Conservation (phyloP, 2,329 filamentous ascomycete species). For the Colletotrichum falcatum region DNA sequence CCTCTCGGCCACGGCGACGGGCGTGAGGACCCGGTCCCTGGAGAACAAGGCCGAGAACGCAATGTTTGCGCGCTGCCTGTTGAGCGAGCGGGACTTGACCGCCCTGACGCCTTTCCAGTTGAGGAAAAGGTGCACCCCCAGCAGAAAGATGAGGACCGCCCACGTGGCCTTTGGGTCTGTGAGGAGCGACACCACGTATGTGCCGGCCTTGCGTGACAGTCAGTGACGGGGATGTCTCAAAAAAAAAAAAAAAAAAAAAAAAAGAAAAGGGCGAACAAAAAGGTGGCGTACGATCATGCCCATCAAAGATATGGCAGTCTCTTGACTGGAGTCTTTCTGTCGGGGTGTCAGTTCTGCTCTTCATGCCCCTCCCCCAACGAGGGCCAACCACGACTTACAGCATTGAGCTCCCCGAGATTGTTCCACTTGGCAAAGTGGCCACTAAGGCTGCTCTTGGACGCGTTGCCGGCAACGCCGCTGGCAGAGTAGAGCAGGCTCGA, state of each 20-base stretch:
- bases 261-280: too few relatives aligned
- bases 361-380: too few relatives aligned
- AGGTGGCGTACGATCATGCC: constrained; percentile 32
- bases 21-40: constrained; percentile 18
- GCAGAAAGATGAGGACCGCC: constrained; percentile 15
- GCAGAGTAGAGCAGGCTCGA: constrained; percentile 32
- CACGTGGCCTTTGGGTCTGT: constrained; percentile 19
- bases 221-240: background rate
- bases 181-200: constrained; percentile 18
- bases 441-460: constrained; percentile 37
- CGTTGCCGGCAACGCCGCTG: constrained; percentile 30
- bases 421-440: constrained; percentile 39
- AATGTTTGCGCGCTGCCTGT: constrained; percentile 35
- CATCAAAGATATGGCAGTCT: constrained; percentile 34
- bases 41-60: constrained; percentile 28
- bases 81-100: constrained; percentile 28
- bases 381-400: background rate
- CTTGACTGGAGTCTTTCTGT: constrained; percentile 37
- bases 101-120: constrained; percentile 37
- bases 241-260: too few relatives aligned
- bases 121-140: constrained; percentile 24
- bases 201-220: constrained; percentile 2
- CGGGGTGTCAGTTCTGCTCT: background rate
- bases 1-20: constrained; percentile 4
- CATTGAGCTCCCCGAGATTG: constrained; percentile 34